These are phyloP conservation scores for Meyerozyma sp. DNA, from an alignment of 1,139 yeast genomes.

Conservation along the genomic window DNA sequence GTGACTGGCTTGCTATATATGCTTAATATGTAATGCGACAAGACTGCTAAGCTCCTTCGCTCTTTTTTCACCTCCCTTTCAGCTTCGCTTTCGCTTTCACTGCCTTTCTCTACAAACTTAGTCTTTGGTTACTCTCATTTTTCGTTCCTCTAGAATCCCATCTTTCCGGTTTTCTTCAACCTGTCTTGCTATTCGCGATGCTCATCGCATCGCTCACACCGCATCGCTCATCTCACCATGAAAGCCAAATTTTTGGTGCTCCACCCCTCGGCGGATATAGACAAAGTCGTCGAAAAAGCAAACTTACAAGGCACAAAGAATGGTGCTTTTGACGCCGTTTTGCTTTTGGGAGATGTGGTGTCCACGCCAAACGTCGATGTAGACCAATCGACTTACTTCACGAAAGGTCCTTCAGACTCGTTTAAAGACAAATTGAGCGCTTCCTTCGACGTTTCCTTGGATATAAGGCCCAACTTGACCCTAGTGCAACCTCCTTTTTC, in stretches of 20 bases:
- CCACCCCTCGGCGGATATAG: slow-evolving; percentile 41
- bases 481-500: slow-evolving; percentile 22
- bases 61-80: too few relatives aligned
- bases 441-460: slow-evolving; percentile 4
- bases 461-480: slow-evolving; percentile 16
- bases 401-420: slow-evolving; percentile 13
- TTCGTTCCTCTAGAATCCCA: too few relatives aligned
- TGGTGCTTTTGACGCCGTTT: slow-evolving; percentile 59
- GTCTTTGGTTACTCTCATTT: background rate
- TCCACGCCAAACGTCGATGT: slow-evolving; percentile 11
- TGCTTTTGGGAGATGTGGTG: slow-evolving; percentile 47
- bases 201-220: background rate
- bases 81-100: background rate
- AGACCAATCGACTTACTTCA: slow-evolving; percentile 26
- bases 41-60: background rate
- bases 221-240: background rate
- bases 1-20: background rate
- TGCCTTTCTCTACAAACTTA: background rate
- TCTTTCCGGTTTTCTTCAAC: background rate
- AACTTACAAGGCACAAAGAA: slow-evolving; percentile 48
- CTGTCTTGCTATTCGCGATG: background rate
- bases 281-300: slow-evolving; percentile 42
- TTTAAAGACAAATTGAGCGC: background rate
- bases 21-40: background rate
- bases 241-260: slow-evolving; percentile 37